Conservation (phyloP, 1,284 basidiomycete genomes). For the Trichosporon sp. region DNA sequence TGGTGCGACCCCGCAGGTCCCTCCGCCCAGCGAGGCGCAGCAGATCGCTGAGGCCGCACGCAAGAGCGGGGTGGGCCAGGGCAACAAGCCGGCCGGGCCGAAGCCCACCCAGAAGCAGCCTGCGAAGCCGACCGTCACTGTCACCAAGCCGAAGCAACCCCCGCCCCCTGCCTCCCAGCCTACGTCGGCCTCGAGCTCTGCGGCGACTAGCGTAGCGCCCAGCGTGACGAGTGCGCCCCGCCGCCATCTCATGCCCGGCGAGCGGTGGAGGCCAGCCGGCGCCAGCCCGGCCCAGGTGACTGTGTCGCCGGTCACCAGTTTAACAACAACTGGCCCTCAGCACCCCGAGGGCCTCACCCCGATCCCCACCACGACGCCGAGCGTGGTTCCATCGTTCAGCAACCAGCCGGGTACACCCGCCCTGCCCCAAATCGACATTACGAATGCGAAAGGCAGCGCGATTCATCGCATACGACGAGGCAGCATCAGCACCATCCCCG, state of each 20-base stretch:
- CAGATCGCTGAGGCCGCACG: slow-evolving; percentile 38
- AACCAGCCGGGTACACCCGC: neutral
- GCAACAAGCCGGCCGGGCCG: neutral
- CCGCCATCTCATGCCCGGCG: slow-evolving; percentile 23
- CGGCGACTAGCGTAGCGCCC: slow-evolving; percentile 4
- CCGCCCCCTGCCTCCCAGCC: slow-evolving; percentile 3
- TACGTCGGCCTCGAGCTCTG: neutral
- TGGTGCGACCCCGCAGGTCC: neutral
- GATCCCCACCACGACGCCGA: neutral
- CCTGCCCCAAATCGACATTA: slow-evolving; percentile 18
- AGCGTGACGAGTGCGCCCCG: slow-evolving; percentile 8
- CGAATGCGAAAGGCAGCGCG: slow-evolving; percentile 6
- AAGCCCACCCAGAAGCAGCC: slow-evolving; percentile 1
- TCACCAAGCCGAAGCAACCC: neutral
- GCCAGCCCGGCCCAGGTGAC: slow-evolving; percentile 43
- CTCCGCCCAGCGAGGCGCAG: slow-evolving; percentile 40
- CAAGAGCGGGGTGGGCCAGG: slow-evolving; percentile 12
- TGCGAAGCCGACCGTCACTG: neutral
- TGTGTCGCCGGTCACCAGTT: slow-evolving; percentile 41
- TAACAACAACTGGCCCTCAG: slow-evolving; percentile 36
- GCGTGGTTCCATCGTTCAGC: neutral
- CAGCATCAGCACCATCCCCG: slow-evolving; percentile 43
- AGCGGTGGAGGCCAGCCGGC: slow-evolving; percentile 39
- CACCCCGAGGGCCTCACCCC: neutral
- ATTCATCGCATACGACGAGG: slow-evolving; percentile 31